Evolutionary conservation across 176 grass and related monocot species (phyloP).

Genomic region (Phyllostachys edulis): DNA sequence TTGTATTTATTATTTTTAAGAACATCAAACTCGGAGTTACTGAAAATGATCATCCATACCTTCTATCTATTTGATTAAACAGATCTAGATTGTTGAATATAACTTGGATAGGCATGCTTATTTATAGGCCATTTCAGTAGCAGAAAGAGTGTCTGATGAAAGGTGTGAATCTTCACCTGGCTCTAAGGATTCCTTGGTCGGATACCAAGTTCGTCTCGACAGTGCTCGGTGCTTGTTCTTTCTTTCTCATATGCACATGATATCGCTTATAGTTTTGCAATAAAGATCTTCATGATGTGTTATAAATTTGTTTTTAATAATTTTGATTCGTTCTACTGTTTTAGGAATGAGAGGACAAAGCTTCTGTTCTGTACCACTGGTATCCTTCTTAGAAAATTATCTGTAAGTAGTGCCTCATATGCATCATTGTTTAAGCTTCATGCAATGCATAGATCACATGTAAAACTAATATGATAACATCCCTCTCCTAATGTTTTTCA

Average conservation of each 20-base stretch:
- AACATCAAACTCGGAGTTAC: background rate
- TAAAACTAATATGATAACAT: constrained; percentile 19
- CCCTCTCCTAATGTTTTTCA: constrained; percentile 9
- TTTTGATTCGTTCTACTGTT: constrained; percentile 32
- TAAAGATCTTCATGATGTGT: constrained; percentile 17
- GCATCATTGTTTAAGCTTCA: constrained; percentile 14
- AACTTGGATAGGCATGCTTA: constrained; percentile 26
- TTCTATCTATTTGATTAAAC: constrained; percentile 32
- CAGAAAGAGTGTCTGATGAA: constrained; percentile 95
- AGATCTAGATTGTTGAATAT: constrained; percentile 19
- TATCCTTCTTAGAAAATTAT: constrained; percentile 90
- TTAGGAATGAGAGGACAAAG: constrained; percentile 89
- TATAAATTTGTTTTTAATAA: constrained; percentile 2
- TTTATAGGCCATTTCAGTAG: constrained; percentile 88
- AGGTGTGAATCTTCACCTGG: constrained; percentile 97
- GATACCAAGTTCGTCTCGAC: constrained; percentile 98
- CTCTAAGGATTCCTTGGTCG: constrained; percentile 73
- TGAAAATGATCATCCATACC: background rate
- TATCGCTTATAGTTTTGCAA: constrained; percentile 20
- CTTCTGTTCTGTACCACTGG: constrained; percentile 96
- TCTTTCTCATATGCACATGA: constrained; percentile 28
- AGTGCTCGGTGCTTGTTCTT: constrained; percentile 62
- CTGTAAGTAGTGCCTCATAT: constrained; percentile 51
- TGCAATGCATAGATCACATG: constrained; percentile 20
- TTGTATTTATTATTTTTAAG: constrained; percentile 6